Evolutionary conservation across 805 yeast species (phyloP).

Genomic region (Cyberlindnera maritima): DNA sequence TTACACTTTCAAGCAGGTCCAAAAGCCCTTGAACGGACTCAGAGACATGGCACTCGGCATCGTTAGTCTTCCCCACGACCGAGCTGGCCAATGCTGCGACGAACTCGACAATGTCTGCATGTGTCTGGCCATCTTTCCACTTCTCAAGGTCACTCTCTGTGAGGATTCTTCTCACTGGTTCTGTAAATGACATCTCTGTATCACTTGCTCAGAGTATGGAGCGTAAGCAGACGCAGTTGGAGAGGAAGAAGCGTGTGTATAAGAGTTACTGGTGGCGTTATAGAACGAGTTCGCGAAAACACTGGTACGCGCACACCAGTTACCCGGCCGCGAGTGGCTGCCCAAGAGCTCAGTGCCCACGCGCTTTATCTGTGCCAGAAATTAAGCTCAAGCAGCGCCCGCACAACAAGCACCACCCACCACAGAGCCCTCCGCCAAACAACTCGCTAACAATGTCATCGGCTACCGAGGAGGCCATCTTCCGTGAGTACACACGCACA

Average conservation of each 20-base stretch:
- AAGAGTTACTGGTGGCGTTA: background rate
- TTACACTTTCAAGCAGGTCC: slow-evolving; percentile 44
- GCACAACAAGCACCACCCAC: background rate
- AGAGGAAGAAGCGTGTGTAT: too few species aligned
- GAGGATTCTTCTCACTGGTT: slow-evolving; percentile 46
- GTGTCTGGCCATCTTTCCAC: slow-evolving; percentile 56
- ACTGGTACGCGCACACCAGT: background rate
- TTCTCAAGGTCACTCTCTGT: slow-evolving; percentile 56
- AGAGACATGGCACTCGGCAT: slow-evolving; percentile 43
- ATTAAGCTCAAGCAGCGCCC: background rate
- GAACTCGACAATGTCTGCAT: slow-evolving; percentile 49
- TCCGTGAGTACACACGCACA: slow-evolving; percentile 31
- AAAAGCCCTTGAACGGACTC: slow-evolving; percentile 33
- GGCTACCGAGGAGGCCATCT: slow-evolving; percentile 36
- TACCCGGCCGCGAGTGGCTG: slow-evolving; percentile 4
- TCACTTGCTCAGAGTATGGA: background rate
- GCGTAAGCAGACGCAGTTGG: too few species aligned
- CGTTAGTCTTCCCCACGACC: slow-evolving; percentile 59
- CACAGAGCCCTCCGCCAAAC: background rate
- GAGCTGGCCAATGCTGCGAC: slow-evolving; percentile 57
- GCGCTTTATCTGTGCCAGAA: background rate
- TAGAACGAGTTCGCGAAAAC: background rate
- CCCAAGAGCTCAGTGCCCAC: too few species aligned
- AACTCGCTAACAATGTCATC: slow-evolving; percentile 5
- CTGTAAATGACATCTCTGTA: background rate